Base-by-base conservation (phyloP, 2,329 filamentous ascomycete species). In the Fusarium camptoceras region DNA sequence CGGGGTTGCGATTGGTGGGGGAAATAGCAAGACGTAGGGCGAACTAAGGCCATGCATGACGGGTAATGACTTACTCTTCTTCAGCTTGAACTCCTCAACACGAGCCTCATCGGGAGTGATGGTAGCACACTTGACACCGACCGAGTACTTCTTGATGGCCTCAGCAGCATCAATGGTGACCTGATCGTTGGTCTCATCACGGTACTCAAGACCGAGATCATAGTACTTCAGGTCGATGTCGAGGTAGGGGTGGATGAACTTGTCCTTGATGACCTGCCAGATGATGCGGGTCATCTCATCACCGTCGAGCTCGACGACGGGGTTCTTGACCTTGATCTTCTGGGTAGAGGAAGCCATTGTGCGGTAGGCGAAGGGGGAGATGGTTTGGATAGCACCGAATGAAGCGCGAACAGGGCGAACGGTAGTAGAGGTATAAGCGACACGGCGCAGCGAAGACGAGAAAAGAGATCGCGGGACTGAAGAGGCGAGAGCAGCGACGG, bases 301-400 rank as follows among this genome's bases (percentile, higher is more conserved):
- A 78, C 95, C 95, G 81, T 98, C 95, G 77, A 98, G 89, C 86
- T 98, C 96, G 82, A 99, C 96, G 81, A 99, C 91, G 73, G 96
- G 96, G 84, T 97, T 98, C 90, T 97, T 94, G 86, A 99, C 96
- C 89, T 97, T 96, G 88, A 98, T 98, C 91, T 98, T 99, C 78
- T 88, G 85, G 64, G 50, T 44, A 76, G 64, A 51, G 73, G 86
- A 81, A 60, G 86, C 84, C 88, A 91, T 89, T 76, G 82, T 86
- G 80, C 82, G 81, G n/a, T 97, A 90, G 74, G 82, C 85, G 78
- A 82, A 81, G 16, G 97, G 91, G 0, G 93, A 79, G 51, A 76
- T 73, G 43, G 79, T 81, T 66, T 81, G 78, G 56, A 78, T 69
- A 63, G 79, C 78, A 66, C 79, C 80, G 63, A 79, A 80, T 92